phyloP scores from a whole-genome alignment of 2,329 filamentous ascomycete genomes.

The Rhynchosporium agropyri region DNA sequence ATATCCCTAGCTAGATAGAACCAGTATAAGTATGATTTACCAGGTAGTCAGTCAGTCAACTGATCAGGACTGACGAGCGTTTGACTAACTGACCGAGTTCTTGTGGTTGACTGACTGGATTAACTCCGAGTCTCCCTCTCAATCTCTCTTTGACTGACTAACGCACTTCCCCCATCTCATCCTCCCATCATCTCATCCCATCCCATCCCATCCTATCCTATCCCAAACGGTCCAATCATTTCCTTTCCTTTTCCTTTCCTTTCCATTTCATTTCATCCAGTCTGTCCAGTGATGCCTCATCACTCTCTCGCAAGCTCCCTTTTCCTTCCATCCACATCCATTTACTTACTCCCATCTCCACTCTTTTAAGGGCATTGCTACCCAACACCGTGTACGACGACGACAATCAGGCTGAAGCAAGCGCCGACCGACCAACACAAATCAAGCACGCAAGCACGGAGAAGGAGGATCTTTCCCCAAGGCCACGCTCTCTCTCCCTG shows the following conservation, averaged over 20 bases:
- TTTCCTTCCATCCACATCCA: slow-evolving; percentile 1
- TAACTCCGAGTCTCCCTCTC: too few species aligned
- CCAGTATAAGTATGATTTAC: neutral
- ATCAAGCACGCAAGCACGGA: slow-evolving; percentile 21
- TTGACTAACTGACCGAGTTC: neutral
- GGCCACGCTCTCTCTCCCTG: neutral
- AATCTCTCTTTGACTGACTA: neutral
- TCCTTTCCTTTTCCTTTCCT: neutral
- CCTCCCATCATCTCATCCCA: too few species aligned
- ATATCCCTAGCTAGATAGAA: too few species aligned
- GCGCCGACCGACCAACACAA: slow-evolving; percentile 28
- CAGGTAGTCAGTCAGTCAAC: neutral
- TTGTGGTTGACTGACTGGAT: neutral
- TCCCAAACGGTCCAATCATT: too few species aligned
- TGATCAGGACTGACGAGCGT: neutral
- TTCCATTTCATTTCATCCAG: neutral
- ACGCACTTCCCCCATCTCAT: neutral
- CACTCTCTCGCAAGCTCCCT: neutral
- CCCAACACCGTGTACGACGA: slow-evolving; percentile 36
- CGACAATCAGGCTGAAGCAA: slow-evolving; percentile 36
- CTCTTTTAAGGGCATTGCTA: slow-evolving; percentile 38
- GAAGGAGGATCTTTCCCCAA: neutral
- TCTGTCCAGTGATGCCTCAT: neutral
- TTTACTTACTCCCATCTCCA: slow-evolving; percentile 23
- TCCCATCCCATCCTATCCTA: neutral